Percentiles rank a stretch among this genome's conserved stretches.
Conservation (phyloP, 768 basidiomycete species). For the Hypsizygus marmoreus region DNA sequence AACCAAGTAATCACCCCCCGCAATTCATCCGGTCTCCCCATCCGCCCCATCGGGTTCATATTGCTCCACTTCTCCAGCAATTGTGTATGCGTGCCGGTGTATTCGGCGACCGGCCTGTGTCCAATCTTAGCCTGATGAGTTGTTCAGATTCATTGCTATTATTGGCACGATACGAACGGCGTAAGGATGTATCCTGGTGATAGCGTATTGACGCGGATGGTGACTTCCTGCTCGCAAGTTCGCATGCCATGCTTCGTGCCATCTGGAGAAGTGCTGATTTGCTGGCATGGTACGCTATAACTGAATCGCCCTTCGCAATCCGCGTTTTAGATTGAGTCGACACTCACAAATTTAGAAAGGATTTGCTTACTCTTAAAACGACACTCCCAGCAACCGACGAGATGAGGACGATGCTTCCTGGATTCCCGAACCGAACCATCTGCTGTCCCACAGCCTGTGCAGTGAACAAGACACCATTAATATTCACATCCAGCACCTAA, state of each 20-base stretch:
- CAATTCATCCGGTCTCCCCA: slow-evolving; percentile 74
- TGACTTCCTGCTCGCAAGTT: slow-evolving; percentile 61
- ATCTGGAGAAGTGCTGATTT: slow-evolving; percentile 81
- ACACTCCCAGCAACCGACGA: slow-evolving; percentile 65
- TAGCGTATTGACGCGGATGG: slow-evolving; percentile 73
- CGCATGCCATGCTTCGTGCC: slow-evolving; percentile 78
- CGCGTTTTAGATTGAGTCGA: neutral
- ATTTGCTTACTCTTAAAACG: slow-evolving; percentile 7
- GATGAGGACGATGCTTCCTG: slow-evolving; percentile 63
- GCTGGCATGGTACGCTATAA: slow-evolving; percentile 73
- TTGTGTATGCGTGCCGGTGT: slow-evolving; percentile 60
- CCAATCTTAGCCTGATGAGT: neutral
- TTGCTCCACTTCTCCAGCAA: slow-evolving; percentile 64
- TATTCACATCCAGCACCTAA: slow-evolving; percentile 70
- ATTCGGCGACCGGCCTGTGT: slow-evolving; percentile 68
- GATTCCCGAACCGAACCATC: slow-evolving; percentile 53
- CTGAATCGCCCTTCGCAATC: slow-evolving; percentile 53
- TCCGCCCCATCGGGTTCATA: slow-evolving; percentile 65
- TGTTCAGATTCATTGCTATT: slow-evolving; percentile 17
- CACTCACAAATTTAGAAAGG: neutral
- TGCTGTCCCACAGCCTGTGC: slow-evolving; percentile 66
- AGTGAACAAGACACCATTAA: slow-evolving; percentile 59
- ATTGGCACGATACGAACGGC: slow-evolving; percentile 35
- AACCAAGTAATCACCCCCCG: slow-evolving; percentile 73
- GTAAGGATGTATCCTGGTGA: slow-evolving; percentile 79